phyloP scores from a whole-genome alignment of 2,329 filamentous ascomycete genomes.

The Talaromyces sp. region DNA sequence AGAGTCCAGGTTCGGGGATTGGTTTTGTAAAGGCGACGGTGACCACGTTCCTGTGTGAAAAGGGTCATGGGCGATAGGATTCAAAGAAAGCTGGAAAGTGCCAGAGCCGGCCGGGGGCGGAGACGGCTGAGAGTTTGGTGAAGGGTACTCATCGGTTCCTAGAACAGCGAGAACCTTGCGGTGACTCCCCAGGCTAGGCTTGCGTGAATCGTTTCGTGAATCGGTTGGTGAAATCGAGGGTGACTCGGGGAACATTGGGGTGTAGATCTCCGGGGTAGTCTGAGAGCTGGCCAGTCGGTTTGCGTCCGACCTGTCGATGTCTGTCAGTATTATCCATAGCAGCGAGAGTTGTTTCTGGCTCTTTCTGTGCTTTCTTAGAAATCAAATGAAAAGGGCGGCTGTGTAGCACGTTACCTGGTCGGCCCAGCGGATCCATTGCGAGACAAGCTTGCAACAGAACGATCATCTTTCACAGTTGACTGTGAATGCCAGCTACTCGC shows the following conservation, averaged over 20 bases:
- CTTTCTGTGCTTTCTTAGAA: background rate
- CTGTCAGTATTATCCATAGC: background rate
- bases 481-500: conserved; percentile 36
- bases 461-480: conserved; percentile 32
- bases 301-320: background rate
- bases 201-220: conserved; percentile 32
- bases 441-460: conserved; percentile 13
- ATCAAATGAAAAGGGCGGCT: background rate
- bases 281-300: background rate
- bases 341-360: too few relatives aligned
- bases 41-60: conserved; percentile 5
- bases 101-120: background rate
- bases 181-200: conserved; percentile 27
- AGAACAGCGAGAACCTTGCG: conserved; percentile 29
- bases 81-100: conserved; percentile 8
- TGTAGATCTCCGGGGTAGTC: conserved; percentile 21
- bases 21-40: conserved; percentile 16
- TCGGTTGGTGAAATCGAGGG: conserved; percentile 36
- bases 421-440: background rate
- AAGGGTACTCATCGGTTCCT: conserved; percentile 21
- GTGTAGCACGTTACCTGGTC: background rate
- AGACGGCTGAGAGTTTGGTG: conserved; percentile 1
- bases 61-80: conserved; percentile 10
- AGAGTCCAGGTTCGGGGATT: conserved; percentile 18
- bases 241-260: conserved; percentile 29